These are phyloP conservation scores for Durio zibethinus DNA, from an alignment of 345 rosid species.

Conservation along the genomic window DNA sequence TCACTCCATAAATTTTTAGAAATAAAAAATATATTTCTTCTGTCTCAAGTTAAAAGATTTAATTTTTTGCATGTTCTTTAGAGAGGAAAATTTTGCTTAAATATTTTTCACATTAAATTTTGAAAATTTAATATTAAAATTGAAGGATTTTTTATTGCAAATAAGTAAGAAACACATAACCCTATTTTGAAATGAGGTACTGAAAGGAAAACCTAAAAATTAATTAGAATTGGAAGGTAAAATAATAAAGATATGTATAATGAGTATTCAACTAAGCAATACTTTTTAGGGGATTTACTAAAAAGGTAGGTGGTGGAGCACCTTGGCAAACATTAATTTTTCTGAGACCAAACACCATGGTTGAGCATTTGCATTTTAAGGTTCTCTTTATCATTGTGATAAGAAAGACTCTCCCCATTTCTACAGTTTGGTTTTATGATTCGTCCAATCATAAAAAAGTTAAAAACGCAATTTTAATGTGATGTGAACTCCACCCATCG, in stretches of 20 bases:
- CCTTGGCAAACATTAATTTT: background rate
- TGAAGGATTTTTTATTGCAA: background rate
- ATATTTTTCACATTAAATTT: background rate
- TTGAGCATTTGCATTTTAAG: background rate
- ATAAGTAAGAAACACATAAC: background rate
- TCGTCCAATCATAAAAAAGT: too few relatives aligned
- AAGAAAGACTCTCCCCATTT: too few relatives aligned
- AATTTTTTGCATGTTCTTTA: background rate
- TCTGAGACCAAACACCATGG: background rate
- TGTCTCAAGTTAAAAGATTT: background rate
- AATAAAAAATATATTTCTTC: too few relatives aligned
- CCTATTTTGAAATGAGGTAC: too few relatives aligned
- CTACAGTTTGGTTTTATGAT: too few relatives aligned
- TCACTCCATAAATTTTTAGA: background rate
- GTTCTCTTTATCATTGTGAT: too few relatives aligned
- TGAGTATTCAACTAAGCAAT: background rate
- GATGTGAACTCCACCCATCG: too few relatives aligned
- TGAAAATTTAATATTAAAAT: background rate
- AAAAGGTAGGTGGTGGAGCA: background rate
- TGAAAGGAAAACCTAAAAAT: too few relatives aligned
- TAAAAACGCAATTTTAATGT: too few relatives aligned
- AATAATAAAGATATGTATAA: too few relatives aligned
- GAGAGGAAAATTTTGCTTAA: background rate
- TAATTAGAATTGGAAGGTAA: too few relatives aligned
- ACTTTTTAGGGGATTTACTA: background rate